A percentile compares a stretch with the other conserved stretches of the same genome.
These are phyloP conservation scores for Spatholobus suberectus DNA, from an alignment of 306 rosid species.

Conservation along the genomic window DNA sequence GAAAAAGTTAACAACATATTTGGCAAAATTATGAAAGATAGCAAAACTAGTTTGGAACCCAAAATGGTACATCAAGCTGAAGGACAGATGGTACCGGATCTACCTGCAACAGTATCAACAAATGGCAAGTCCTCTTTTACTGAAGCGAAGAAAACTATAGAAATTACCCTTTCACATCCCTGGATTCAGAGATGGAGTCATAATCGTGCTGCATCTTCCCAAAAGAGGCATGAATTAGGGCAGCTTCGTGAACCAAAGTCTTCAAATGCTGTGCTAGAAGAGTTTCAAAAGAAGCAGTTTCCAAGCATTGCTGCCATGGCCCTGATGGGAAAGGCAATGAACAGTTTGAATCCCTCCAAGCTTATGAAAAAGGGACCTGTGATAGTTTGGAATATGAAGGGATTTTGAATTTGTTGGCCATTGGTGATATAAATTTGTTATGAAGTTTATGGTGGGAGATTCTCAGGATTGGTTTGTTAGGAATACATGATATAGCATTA, in stretches of 20 bases:
- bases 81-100: conserved; percentile 40
- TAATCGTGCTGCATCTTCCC: conserved; percentile 39
- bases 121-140: conserved; percentile 42
- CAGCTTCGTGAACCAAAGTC: conserved; percentile 49
- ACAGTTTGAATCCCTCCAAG: conserved; percentile 57
- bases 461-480: conserved; percentile 13
- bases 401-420: conserved; percentile 39
- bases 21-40: conserved; percentile 44
- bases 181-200: conserved; percentile 88
- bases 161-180: conserved; percentile 71
- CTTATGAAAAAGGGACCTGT: conserved; percentile 61
- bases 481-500: conserved; percentile 35
- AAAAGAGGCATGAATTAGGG: conserved; percentile 44
- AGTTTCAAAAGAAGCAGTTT: conserved; percentile 62
- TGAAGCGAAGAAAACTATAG: conserved; percentile 50
- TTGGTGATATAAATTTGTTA: conserved; percentile 15
- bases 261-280: conserved; percentile 40
- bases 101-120: conserved; percentile 33
- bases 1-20: conserved; percentile 47
- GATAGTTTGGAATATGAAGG: conserved; percentile 67
- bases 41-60: conserved; percentile 52
- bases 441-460: conserved; percentile 24
- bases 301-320: conserved; percentile 98
- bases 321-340: conserved; percentile 82
- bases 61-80: conserved; percentile 39